Conservation (phyloP, 345 rosid genomes). For the Acer negundo region DNA sequence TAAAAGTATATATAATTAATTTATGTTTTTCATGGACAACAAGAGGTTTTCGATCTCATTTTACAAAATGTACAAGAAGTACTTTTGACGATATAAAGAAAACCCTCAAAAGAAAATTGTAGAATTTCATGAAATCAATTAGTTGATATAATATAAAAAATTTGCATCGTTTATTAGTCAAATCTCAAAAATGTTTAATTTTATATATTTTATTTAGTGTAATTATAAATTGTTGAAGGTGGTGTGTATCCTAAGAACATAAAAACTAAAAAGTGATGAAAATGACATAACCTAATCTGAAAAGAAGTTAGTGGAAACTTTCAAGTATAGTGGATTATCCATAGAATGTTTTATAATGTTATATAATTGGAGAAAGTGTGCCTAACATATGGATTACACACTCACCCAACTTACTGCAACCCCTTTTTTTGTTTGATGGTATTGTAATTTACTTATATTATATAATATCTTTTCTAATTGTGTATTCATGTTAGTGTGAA, state of each 20-base stretch:
- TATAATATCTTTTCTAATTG: too few relatives aligned
- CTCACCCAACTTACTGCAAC: background rate
- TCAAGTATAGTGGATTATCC: conserved; percentile 21
- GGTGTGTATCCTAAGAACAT: too few relatives aligned
- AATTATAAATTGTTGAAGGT: too few relatives aligned
- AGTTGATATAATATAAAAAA: too few relatives aligned
- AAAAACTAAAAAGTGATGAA: background rate
- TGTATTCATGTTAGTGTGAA: background rate
- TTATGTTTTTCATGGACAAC: too few relatives aligned
- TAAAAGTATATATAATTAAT: too few relatives aligned
- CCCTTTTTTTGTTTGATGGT: background rate
- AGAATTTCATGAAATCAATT: background rate
- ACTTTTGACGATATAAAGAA: too few relatives aligned
- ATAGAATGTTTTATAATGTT: background rate
- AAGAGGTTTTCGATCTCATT: background rate
- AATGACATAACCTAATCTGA: background rate
- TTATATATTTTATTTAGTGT: too few relatives aligned
- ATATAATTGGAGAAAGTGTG: conserved; percentile 16
- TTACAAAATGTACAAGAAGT: background rate
- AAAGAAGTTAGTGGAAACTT: conserved; percentile 16
- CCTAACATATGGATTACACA: conserved; percentile 23
- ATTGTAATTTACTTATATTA: too few relatives aligned
- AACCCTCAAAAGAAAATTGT: background rate
- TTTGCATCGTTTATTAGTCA: too few relatives aligned
- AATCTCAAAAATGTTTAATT: too few relatives aligned